phyloP scores from a whole-genome alignment of 2,329 filamentous ascomycete species.

The Verticillium longisporum region DNA sequence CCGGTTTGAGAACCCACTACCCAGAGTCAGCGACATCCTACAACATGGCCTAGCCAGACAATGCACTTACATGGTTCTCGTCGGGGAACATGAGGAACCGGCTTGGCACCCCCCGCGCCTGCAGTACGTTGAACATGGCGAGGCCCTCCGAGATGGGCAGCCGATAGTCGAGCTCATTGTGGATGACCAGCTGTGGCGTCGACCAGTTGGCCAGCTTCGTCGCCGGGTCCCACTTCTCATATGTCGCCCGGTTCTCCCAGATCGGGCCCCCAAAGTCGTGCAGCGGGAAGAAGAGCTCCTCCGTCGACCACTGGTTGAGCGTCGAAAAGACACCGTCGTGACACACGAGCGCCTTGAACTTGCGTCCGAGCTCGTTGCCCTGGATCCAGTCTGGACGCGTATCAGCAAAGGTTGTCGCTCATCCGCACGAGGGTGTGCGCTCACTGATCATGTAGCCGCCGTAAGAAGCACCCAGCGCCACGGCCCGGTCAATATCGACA shows the following conservation, averaged over 20 bases:
- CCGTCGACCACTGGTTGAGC: constrained; percentile 55
- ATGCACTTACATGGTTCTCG: constrained; percentile 50
- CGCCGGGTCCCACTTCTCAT: constrained; percentile 65
- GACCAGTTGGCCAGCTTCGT: constrained; percentile 62
- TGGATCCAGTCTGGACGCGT: constrained; percentile 69
- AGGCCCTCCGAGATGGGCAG: constrained; percentile 80
- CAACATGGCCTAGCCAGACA: constrained; percentile 11
- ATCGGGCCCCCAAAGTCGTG: constrained; percentile 60
- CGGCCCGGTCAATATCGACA: constrained; percentile 62
- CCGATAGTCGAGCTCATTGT: constrained; percentile 85
- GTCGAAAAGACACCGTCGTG: constrained; percentile 83
- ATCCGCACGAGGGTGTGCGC: constrained; percentile 14
- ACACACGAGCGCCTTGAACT: constrained; percentile 82
- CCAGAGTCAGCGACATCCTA: background rate
- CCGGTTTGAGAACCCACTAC: constrained; percentile 80
- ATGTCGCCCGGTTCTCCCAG: constrained; percentile 55
- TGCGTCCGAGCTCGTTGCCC: constrained; percentile 72
- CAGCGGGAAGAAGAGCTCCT: constrained; percentile 65
- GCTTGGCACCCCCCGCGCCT: constrained; percentile 67
- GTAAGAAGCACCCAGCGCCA: constrained; percentile 69
- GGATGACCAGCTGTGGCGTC: constrained; percentile 80
- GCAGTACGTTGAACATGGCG: constrained; percentile 78
- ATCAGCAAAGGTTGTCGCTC: background rate
- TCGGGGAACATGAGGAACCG: constrained; percentile 75
- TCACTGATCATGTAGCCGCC: constrained; percentile 70